Base-by-base conservation (phyloP, 495 filamentous ascomycete genomes). In the Tuber umbilicatum region DNA sequence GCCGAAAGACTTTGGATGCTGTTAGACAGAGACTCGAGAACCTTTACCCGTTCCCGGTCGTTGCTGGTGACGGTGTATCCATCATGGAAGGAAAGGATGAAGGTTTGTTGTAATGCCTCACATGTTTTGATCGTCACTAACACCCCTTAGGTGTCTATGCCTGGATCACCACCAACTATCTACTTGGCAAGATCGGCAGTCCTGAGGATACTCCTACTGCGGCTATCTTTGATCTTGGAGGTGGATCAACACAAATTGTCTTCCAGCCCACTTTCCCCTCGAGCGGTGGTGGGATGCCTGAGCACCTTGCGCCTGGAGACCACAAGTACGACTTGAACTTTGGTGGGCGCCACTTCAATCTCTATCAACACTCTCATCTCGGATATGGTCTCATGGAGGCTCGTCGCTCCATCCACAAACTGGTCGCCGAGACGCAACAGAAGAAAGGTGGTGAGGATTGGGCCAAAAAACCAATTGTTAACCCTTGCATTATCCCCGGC, bases 291-390 rank as follows among this genome's bases (percentile, higher is more conserved):
- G 94, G 94, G 75, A 93, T 98, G 91, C 95, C 95, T 3, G 91
- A 93, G 81, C 91, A 88, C 78, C 86, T 99, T 71, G 88, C 89
- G 35, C 90, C 93, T 55, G 95, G 95, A 77, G 96, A 98, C 83
- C 96, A 99, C 87, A 97, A 97, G 85, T 99, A 99, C 84, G 88
- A 91, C 68, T 89, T 99, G 75, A 87, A 90, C 60, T 98, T 97
- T 76, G 94, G 94, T 76, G 95, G 94, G 73, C 91, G 93, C 73
- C 85, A 94, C 60, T 98, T 98, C 83, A 87, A 90, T 68, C 89
- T 99, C n/a, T 99, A 99, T 86, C 95, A 99, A 85, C 94, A 99
- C 85, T 97, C 94, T 39, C 96, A 99, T 84, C 91, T 99, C 71
- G 94, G 94, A 72, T 97, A 97, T 81, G 95, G 95, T 81, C 90